phyloP scores from a whole-genome alignment of 2,329 filamentous ascomycete genomes.

The Truncatella angustata region DNA sequence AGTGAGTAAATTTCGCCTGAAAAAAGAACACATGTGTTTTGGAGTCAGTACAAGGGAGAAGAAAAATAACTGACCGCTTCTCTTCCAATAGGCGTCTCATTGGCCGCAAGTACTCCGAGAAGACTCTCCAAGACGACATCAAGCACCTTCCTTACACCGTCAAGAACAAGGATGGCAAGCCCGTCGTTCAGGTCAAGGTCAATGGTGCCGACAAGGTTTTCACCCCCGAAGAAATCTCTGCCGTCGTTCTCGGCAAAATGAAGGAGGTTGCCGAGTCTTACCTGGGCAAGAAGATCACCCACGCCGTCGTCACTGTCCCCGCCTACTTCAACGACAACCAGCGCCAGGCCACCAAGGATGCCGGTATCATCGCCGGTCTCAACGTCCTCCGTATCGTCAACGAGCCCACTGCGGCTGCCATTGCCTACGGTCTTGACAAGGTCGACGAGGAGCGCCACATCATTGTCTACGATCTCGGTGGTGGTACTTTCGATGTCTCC shows the following conservation, averaged over 20 bases:
- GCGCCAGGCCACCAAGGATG: constrained; percentile 95
- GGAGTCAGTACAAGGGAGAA: neutral
- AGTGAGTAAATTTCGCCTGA: constrained; percentile 55
- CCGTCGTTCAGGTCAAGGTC: constrained; percentile 74
- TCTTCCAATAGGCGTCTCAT: constrained; percentile 70
- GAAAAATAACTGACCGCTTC: constrained; percentile 20
- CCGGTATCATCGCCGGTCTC: constrained; percentile 85
- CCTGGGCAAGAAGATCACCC: constrained; percentile 78
- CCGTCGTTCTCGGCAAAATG: constrained; percentile 83
- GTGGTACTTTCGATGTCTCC: constrained; percentile 93
- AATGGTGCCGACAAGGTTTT: constrained; percentile 65
- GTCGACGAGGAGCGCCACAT: constrained; percentile 80
- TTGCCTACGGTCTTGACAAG: constrained; percentile 93
- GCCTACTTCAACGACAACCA: constrained; percentile 99
- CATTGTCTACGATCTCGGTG: constrained; percentile 90
- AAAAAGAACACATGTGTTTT: constrained; percentile 16
- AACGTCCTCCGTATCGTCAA: constrained; percentile 96
- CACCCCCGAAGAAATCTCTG: constrained; percentile 77
- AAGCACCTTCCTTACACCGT: constrained; percentile 99
- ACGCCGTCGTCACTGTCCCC: constrained; percentile 90
- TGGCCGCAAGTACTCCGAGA: constrained; percentile 78
- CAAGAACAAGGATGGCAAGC: constrained; percentile 84
- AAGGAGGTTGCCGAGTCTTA: constrained; percentile 79
- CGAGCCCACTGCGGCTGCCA: constrained; percentile 92
- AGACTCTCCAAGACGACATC: constrained; percentile 86